Base-by-base conservation (phyloP, 176 grass and related monocot genomes). In the Microstegium vimineum region DNA sequence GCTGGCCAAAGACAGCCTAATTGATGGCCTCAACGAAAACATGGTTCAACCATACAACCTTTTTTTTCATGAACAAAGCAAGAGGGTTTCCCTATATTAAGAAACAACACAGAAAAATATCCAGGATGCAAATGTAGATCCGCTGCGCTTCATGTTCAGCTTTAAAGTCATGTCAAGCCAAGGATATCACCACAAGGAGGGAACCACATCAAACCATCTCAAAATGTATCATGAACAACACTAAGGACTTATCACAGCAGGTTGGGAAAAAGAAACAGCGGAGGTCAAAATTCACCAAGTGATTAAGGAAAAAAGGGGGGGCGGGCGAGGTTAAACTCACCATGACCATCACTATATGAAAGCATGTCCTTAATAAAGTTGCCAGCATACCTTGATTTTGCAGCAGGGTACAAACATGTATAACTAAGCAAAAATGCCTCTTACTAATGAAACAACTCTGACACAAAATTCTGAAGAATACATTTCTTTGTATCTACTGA, bases 351-450 rank as follows among this genome's bases (percentile, higher is more conserved):
- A 56, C 59, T 40, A 70, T 51, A 74, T 68, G 18, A 80, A 89
- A 80, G 69, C 36, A 88, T 61, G 76, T 46, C 37, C 49, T 59
- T 47, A n/a, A n/a, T n/a, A n/a, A 88, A 84, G 17, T 43, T 88
- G 46, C 75, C 37, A 88, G 80, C 17, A 20, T 80, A 84, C 76
- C 82, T 84, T 75, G 31, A 38, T 69, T 69, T 80, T 40, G 23
- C 51, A 84, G 76, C 37, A 84, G 62, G 38, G 41, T 61, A 75
- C 40, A 75, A 84, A 30, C 76, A 80, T 75, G 76, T 59, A 25
- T 59, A 79, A 74, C 69, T 47, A 81, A 80, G 69, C 30, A 46
- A 84, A 80, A 80, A 84, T 61, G 56, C 69, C 81, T 68, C 82
- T 45, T 16, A 66, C 20, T 57, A 86, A 64, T n/a, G 36, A 74